Conservation (phyloP, 352 stramenopile species). For the Globisporangium acanthophoron region DNA sequence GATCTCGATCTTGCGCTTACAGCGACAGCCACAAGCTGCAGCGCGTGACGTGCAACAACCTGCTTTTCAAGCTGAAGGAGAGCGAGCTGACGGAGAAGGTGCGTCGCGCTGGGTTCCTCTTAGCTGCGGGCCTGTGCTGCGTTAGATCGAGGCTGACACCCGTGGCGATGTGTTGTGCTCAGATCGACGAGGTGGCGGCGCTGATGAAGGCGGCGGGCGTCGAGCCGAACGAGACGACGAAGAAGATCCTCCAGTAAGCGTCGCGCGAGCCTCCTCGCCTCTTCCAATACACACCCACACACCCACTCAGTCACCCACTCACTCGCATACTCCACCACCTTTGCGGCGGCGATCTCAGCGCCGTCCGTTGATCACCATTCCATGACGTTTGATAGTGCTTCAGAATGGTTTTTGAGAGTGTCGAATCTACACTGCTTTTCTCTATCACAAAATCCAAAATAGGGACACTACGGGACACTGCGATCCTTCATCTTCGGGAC, state of each 20-base stretch:
- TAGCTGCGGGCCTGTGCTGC: background rate
- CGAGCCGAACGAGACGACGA: constrained; percentile 78
- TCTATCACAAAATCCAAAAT: background rate
- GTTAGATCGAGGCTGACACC: background rate
- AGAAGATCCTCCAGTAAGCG: constrained; percentile 75
- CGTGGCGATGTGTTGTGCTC: background rate
- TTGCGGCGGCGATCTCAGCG: background rate
- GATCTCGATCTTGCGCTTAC: background rate
- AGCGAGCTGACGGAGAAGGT: constrained; percentile 68
- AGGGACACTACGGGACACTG: background rate
- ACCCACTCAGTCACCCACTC: background rate
- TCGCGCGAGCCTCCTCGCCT: background rate
- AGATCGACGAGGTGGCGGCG: constrained; percentile 70
- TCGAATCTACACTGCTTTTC: no score
- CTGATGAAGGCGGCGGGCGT: constrained; percentile 78
- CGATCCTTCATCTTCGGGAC: background rate
- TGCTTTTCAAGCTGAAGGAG: constrained; percentile 85
- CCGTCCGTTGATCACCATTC: background rate
- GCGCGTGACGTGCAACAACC: constrained; percentile 84
- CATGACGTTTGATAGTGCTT: background rate
- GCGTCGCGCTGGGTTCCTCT: background rate
- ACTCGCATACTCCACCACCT: no score
- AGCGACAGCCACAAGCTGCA: constrained; percentile 71
- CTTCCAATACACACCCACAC: constrained; percentile 7
- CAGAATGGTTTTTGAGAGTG: no score